Evolutionary conservation across 768 basidiomycete species (phyloP).

Genomic region (Mycena galericulata): DNA sequence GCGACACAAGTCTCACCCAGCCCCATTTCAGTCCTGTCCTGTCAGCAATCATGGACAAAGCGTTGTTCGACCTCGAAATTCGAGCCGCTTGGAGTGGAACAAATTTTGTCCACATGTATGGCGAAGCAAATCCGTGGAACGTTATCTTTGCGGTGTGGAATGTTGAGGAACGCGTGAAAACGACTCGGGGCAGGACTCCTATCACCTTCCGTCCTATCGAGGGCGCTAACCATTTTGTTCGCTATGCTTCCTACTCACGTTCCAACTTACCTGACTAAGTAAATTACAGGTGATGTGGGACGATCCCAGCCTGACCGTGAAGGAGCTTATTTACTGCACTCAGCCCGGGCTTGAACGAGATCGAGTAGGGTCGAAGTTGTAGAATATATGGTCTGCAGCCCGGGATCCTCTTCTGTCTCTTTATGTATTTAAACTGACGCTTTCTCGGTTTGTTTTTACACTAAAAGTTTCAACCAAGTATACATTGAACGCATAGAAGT

Average conservation of each 20-base stretch:
- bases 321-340: neutral
- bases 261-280: neutral
- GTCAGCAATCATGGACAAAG: neutral
- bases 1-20: constrained; percentile 15
- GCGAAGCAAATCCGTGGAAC: neutral
- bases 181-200: neutral
- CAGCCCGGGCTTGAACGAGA: too few relatives aligned
- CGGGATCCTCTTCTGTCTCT: too few relatives aligned
- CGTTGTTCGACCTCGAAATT: constrained; percentile 4
- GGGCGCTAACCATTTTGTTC: constrained; percentile 21
- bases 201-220: constrained; percentile 4
- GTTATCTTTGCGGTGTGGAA: constrained; percentile 3
- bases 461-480: too few relatives aligned
- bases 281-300: neutral
- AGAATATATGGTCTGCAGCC: too few relatives aligned
- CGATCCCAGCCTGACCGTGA: neutral
- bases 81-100: neutral
- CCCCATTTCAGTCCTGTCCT: neutral
- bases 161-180: neutral
- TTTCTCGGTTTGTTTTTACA: too few relatives aligned
- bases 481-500: too few relatives aligned
- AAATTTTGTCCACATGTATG: neutral
- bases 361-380: too few relatives aligned
- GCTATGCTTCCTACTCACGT: neutral
- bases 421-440: too few relatives aligned